Conservation (phyloP, 495 filamentous ascomycete genomes). For the Tirmania nivea region DNA sequence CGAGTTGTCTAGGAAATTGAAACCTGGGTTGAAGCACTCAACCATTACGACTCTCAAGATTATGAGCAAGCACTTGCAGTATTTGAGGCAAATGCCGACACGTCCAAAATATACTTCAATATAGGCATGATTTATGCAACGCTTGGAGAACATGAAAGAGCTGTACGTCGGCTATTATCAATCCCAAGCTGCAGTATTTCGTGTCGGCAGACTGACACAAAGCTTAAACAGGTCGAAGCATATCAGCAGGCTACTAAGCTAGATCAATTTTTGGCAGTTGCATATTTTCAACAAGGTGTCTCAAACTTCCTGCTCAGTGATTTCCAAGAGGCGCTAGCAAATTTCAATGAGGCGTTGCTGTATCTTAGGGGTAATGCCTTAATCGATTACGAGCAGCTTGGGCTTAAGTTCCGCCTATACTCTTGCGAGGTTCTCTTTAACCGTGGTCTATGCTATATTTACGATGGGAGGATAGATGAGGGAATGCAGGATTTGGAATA, state of each 20-base stretch:
- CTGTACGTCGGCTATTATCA: constrained; percentile 41
- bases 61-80: constrained; percentile 66
- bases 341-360: constrained; percentile 95
- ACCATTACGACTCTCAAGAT: constrained; percentile 85
- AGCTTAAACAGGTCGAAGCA: constrained; percentile 50
- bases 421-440: constrained; percentile 99
- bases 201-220: background rate
- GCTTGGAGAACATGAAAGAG: constrained; percentile 85
- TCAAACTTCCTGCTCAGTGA: constrained; percentile 95
- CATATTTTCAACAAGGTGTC: constrained; percentile 96
- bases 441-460: constrained; percentile 91
- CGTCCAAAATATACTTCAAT: constrained; percentile 97
- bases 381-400: constrained; percentile 96
- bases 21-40: constrained; percentile 85
- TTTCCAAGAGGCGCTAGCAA: constrained; percentile 90
- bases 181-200: background rate
- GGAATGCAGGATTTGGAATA: constrained; percentile 81
- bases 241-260: constrained; percentile 77
- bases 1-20: constrained; percentile 64
- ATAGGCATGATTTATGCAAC: constrained; percentile 96
- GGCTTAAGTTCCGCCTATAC: constrained; percentile 85
- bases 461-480: constrained; percentile 69
- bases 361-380: constrained; percentile 89
- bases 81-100: constrained; percentile 78
- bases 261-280: constrained; percentile 88